Conservation (phyloP, 2,329 filamentous ascomycete species). For the Dactylonectria macrodidyma region DNA sequence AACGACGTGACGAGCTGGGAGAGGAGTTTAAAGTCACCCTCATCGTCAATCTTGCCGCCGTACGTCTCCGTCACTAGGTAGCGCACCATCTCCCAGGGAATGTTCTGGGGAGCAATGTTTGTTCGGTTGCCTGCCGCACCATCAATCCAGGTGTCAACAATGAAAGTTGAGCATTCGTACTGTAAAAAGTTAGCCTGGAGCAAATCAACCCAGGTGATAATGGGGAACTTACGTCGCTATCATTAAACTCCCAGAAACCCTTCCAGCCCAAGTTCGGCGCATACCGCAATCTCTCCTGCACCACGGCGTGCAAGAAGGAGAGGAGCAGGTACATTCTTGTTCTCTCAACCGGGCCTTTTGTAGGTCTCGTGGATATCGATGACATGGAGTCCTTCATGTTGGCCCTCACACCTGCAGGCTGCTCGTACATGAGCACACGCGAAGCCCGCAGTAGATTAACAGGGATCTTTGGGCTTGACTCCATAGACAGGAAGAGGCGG, state of each 20-base stretch:
- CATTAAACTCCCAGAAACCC: slow-evolving; percentile 99
- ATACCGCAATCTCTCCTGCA: slow-evolving; percentile 95
- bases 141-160: slow-evolving; percentile 96
- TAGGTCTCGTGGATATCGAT: slow-evolving; percentile 81
- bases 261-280: slow-evolving; percentile 97
- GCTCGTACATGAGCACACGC: slow-evolving; percentile 96
- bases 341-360: slow-evolving; percentile 90
- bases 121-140: slow-evolving; percentile 85
- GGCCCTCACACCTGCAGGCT: slow-evolving; percentile 94
- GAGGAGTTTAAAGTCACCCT: slow-evolving; percentile 84
- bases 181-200: slow-evolving; percentile 53
- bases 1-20: slow-evolving; percentile 81
- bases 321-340: slow-evolving; percentile 90
- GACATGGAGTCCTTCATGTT: slow-evolving; percentile 99
- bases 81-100: slow-evolving; percentile 97
- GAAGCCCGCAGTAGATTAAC: slow-evolving; percentile 95
- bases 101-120: slow-evolving; percentile 93
- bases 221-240: slow-evolving; percentile 88
- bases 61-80: slow-evolving; percentile 95
- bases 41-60: slow-evolving; percentile 96
- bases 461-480: slow-evolving; percentile 95
- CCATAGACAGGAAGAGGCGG: slow-evolving; percentile 97
- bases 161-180: slow-evolving; percentile 98
- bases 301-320: slow-evolving; percentile 94
- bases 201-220: not conserved